These are phyloP conservation scores for Phytophthora sansomeana DNA, from an alignment of 352 stramenopile species.

Conservation along the genomic window DNA sequence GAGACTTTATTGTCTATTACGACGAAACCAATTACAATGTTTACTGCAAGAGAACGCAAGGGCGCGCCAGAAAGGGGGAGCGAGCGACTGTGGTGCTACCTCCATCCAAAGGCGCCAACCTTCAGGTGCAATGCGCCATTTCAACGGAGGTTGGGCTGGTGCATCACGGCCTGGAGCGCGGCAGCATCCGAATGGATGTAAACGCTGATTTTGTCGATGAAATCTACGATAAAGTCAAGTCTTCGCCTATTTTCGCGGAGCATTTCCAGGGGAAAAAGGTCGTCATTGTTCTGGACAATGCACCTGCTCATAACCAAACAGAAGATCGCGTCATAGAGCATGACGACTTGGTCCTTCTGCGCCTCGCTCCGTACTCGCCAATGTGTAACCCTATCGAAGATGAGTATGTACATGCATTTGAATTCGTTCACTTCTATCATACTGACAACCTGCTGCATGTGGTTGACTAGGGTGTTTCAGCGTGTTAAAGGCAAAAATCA, in stretches of 20 bases:
- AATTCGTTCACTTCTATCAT: no score
- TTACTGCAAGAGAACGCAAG: slow-evolving; percentile 1
- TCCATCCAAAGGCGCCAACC: slow-evolving; percentile 7
- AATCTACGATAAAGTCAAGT: slow-evolving; percentile 24
- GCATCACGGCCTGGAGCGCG: not conserved
- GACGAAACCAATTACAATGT: slow-evolving; percentile 8
- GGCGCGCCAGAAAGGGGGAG: not conserved
- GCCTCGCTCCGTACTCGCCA: slow-evolving; percentile 8
- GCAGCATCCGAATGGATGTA: slow-evolving; percentile 11
- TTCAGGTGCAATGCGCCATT: slow-evolving; percentile 15
- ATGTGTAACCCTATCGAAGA: slow-evolving; percentile 28
- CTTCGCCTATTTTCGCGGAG: not conserved
- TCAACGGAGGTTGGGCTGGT: slow-evolving; percentile 1
- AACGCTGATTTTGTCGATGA: not conserved
- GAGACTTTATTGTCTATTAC: slow-evolving; percentile 5
- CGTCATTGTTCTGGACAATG: slow-evolving; percentile 8
- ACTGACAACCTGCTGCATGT: not conserved
- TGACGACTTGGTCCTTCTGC: slow-evolving; percentile 13
- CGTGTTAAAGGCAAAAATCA: not conserved
- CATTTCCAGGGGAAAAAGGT: slow-evolving; percentile 3
- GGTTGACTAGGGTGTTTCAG: slow-evolving; percentile 9
- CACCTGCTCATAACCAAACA: slow-evolving; percentile 9
- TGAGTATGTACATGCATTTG: not conserved
- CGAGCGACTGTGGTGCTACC: slow-evolving; percentile 3
- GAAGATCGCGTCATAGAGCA: slow-evolving; percentile 5